These are phyloP conservation scores for Moniliella sp. DNA, from an alignment of 1,284 basidiomycete species.

Conservation along the genomic window DNA sequence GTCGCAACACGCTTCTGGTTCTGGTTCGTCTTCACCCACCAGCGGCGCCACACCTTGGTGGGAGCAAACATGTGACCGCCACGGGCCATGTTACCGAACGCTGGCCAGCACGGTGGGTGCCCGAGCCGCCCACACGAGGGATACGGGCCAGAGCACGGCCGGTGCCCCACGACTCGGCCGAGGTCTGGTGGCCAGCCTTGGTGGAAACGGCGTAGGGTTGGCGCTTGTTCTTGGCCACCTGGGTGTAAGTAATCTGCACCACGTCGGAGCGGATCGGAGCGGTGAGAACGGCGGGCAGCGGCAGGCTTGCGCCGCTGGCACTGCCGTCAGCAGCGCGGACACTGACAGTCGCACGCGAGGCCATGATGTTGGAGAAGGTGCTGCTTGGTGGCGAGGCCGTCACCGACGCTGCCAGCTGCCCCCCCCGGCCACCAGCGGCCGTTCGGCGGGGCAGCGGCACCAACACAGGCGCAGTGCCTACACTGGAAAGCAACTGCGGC, in stretches of 20 bases:
- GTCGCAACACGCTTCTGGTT: conserved; percentile 95
- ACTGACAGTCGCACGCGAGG: conserved; percentile 23
- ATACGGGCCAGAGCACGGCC: conserved; percentile 99
- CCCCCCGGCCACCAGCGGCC: too few relatives aligned
- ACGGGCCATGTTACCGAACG: conserved; percentile 50
- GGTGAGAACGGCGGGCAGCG: conserved; percentile 86
- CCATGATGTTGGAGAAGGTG: too few relatives aligned
- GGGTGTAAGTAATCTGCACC: conserved; percentile 94
- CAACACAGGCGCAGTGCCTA: too few relatives aligned
- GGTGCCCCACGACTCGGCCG: conserved; percentile 96
- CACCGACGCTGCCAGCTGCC: too few relatives aligned
- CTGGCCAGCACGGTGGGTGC: conserved; percentile 95
- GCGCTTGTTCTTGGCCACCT: conserved; percentile 92
- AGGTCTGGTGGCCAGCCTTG: conserved; percentile 97
- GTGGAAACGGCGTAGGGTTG: conserved; percentile 90
- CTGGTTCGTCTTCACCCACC: conserved; percentile 99
- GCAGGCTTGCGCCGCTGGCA: conserved; percentile 62
- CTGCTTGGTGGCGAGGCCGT: too few relatives aligned
- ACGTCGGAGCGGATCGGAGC: conserved; percentile 97
- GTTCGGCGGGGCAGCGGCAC: too few relatives aligned
- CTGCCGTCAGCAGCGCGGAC: conserved; percentile 38
- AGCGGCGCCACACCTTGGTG: conserved; percentile 97
- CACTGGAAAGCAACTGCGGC: too few relatives aligned
- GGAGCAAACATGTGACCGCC: conserved; percentile 99
- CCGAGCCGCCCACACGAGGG: conserved; percentile 95